These are phyloP conservation scores for Citrus sinensis DNA, from an alignment of 345 rosid species.

Conservation along the genomic window DVS_A1.0 CM039166.1:25835001-25835500, in stretches of 20 bases:
- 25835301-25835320: not conserved
- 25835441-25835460: not conserved
- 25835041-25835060: not conserved
- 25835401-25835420: not conserved
- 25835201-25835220: not conserved
- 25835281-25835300: not conserved
- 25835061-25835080: not conserved
- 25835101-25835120: not conserved
- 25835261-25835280: not conserved
- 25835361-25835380: not conserved
- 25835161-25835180: not conserved
- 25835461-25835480: not conserved
- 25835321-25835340: not conserved
- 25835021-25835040: not conserved
- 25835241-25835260: not conserved
- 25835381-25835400: not conserved
- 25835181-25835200: not conserved
- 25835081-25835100: not conserved
- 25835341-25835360: not conserved
- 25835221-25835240: not conserved
- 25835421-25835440: not conserved
- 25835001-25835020: not conserved
- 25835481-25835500: constrained; percentile 19
- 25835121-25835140: not conserved
- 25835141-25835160: not conserved